These are phyloP conservation scores for Phytopythium litorale DNA, from an alignment of 352 stramenopile genomes.

Conservation along the genomic window DNA sequence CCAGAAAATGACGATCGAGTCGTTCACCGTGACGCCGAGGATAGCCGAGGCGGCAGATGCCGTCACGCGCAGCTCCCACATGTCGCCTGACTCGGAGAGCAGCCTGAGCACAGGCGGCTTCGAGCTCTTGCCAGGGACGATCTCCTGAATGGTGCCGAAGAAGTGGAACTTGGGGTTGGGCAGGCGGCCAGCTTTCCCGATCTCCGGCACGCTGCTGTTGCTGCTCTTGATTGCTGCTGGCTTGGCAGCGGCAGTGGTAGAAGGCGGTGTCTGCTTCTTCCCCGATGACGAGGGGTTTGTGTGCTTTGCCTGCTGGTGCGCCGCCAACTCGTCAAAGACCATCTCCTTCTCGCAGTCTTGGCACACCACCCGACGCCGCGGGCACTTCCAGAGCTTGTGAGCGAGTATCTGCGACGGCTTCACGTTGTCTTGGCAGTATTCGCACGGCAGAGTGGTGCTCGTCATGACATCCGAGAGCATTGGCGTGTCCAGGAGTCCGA, in stretches of 20 bases:
- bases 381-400: conserved; percentile 29
- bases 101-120: conserved; percentile 22
- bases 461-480: conserved; percentile 20
- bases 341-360: conserved; percentile 18
- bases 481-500: conserved; percentile 22
- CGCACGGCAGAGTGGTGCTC: conserved; percentile 19
- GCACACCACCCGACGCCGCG: conserved; percentile 21
- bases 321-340: conserved; percentile 24
- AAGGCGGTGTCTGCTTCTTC: not conserved
- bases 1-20: conserved; percentile 27
- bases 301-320: conserved; percentile 17
- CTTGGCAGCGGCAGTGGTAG: not conserved
- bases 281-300: not conserved
- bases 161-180: conserved; percentile 24
- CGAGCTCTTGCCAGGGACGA: conserved; percentile 17
- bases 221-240: not conserved
- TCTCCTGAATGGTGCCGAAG: conserved; percentile 13
- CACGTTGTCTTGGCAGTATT: conserved; percentile 21
- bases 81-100: conserved; percentile 13
- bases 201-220: conserved; percentile 1
- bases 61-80: conserved; percentile 20
- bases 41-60: conserved; percentile 6
- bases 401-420: conserved; percentile 25
- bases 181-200: conserved; percentile 3
- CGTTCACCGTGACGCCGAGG: conserved; percentile 12